Percentiles rank a stretch among this genome's conserved stretches.
phyloP scores from a whole-genome alignment of 2,329 filamentous ascomycete species.

The Colletotrichum abscissum region DNA sequence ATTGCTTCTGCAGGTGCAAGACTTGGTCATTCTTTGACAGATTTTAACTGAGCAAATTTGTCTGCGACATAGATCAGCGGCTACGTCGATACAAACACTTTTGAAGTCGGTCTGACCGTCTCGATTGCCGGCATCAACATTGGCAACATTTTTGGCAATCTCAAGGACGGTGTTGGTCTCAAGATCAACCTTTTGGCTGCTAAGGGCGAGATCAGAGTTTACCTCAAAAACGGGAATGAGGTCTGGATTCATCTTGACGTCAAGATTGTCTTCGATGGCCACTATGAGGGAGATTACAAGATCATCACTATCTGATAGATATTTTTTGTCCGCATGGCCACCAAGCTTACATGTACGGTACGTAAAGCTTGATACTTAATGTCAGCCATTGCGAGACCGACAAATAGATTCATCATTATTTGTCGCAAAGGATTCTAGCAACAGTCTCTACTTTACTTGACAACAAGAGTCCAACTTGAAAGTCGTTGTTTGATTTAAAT shows the following conservation, averaged over 20 bases:
- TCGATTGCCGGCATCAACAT: slow-evolving; percentile 9
- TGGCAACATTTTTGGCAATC: slow-evolving; percentile 23
- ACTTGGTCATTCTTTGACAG: not conserved
- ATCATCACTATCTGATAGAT: not conserved
- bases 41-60: not conserved
- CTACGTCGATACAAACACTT: slow-evolving; percentile 11
- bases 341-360: no score
- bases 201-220: slow-evolving; percentile 18
- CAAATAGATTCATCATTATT: no score
- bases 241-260: slow-evolving; percentile 21
- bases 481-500: no score
- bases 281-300: slow-evolving; percentile 16
- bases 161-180: slow-evolving; percentile 20
- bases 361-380: no score
- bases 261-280: slow-evolving; percentile 14
- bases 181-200: slow-evolving; percentile 7
- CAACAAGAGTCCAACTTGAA: no score
- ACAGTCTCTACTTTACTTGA: no score
- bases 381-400: no score
- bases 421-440: no score
- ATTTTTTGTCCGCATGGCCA: no score
- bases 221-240: slow-evolving; percentile 30
- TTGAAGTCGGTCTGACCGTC: slow-evolving; percentile 1
- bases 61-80: not conserved
- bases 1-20: no score